A percentile compares a stretch with the other conserved stretches of the same genome.
Conservation (phyloP, 192 early-diverging fungal species). For the Pilaira anomala region DNA sequence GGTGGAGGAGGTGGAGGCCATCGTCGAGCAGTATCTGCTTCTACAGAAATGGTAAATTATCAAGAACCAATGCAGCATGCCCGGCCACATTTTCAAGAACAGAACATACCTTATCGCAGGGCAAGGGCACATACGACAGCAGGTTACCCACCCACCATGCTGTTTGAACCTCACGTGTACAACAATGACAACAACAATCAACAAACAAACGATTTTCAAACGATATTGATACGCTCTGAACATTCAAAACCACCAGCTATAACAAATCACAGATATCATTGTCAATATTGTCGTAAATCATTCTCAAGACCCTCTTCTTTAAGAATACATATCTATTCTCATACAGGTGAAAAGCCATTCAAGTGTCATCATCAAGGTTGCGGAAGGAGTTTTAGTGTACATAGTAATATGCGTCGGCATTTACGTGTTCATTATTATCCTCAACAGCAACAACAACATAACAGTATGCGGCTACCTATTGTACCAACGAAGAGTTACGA, state of each 20-base stretch:
- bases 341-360: conserved; percentile 43
- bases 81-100: neutral
- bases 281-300: conserved; percentile 53
- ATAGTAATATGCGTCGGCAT: conserved; percentile 58
- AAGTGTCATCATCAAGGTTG: neutral
- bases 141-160: conserved; percentile 18
- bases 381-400: neutral
- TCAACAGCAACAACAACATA: conserved; percentile 4
- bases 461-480: conserved; percentile 9
- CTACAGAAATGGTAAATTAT: neutral
- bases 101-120: neutral
- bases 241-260: neutral
- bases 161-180: neutral
- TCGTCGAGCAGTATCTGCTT: conserved; percentile 11
- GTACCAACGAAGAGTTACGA: neutral
- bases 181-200: conserved; percentile 1
- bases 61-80: neutral
- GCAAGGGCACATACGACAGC: conserved; percentile 19
- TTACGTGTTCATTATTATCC: conserved; percentile 23
- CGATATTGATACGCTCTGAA: conserved; percentile 19
- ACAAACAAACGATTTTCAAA: conserved; percentile 1
- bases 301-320: conserved; percentile 69
- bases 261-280: conserved; percentile 43
- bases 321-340: conserved; percentile 44
- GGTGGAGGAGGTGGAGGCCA: neutral